Conservation (phyloP, 495 filamentous ascomycete genomes). For the Penicillium silybi region DNA sequence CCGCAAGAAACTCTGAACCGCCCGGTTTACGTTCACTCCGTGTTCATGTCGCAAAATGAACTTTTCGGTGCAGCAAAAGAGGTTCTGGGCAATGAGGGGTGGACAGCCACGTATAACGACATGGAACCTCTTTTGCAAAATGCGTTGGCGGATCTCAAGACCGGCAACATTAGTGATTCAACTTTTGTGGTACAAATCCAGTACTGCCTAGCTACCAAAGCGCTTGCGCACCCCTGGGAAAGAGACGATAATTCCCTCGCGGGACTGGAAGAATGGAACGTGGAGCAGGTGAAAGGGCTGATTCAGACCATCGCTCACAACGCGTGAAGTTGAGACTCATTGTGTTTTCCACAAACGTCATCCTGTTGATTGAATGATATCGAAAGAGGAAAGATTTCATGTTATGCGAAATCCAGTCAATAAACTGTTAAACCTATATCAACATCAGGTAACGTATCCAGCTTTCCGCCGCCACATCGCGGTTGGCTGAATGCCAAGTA, state of each 20-base stretch:
- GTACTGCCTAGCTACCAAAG: constrained; percentile 16
- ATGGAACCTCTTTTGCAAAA: constrained; percentile 14
- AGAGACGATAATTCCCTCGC: constrained; percentile 18
- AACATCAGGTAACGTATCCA: too few species aligned
- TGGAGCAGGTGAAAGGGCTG: constrained; percentile 9
- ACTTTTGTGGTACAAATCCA: constrained; percentile 19
- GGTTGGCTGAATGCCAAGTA: too few species aligned
- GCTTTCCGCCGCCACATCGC: too few species aligned
- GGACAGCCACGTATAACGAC: constrained; percentile 7
- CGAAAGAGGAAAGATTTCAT: too few species aligned
- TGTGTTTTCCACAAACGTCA: too few species aligned
- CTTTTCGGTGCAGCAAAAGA: constrained; percentile 7
- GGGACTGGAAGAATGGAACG: constrained; percentile 12
- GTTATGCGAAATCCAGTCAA: too few species aligned
- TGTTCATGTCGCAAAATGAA: constrained; percentile 16
- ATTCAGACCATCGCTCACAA: constrained; percentile 1
- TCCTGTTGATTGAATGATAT: too few species aligned
- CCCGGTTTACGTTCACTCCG: constrained; percentile 19
- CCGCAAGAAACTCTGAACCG: constrained; percentile 4
- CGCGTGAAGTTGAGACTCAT: not conserved
- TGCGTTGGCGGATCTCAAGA: constrained; percentile 14
- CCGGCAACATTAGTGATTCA: constrained; percentile 10
- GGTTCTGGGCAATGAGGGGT: constrained; percentile 9
- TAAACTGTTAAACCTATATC: too few species aligned
- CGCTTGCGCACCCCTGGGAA: constrained; percentile 17